Conservation (phyloP, 768 basidiomycete genomes). For the Termitomyces bulborhizus region DNA sequence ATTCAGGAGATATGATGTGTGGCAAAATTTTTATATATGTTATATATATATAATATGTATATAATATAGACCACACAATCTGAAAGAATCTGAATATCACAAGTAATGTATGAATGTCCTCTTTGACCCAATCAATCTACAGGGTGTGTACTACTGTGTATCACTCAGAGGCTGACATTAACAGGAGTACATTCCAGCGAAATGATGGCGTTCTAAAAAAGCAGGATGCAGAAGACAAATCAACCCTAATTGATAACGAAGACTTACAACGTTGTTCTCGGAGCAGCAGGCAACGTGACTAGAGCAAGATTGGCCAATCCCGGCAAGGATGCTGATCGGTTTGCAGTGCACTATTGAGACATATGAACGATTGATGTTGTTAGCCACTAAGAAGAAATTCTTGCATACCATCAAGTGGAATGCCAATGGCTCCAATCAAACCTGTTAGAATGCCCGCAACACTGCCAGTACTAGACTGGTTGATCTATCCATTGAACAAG, state of each 20-base stretch:
- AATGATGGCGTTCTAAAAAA: not conserved
- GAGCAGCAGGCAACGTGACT: not conserved
- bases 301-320: not conserved
- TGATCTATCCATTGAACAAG: not conserved
- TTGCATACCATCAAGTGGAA: not conserved
- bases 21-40: too few species aligned
- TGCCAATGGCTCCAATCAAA: not conserved
- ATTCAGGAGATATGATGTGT: too few species aligned
- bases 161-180: not conserved
- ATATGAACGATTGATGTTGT: too few species aligned
- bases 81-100: not conserved
- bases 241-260: not conserved
- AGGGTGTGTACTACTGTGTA: too few species aligned
- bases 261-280: not conserved
- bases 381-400: not conserved
- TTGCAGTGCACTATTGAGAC: not conserved
- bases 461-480: rapidly evolving
- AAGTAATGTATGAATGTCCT: not conserved
- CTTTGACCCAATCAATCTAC: too few species aligned
- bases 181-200: not conserved
- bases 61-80: too few species aligned
- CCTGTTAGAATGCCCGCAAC: not conserved
- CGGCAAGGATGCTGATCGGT: not conserved
- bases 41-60: too few species aligned
- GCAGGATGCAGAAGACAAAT: not conserved